A percentile compares a stretch with the other conserved stretches of the same genome.
phyloP scores from a whole-genome alignment of 176 grass and related monocot species.

The Rhynchospora pubera region DNA sequence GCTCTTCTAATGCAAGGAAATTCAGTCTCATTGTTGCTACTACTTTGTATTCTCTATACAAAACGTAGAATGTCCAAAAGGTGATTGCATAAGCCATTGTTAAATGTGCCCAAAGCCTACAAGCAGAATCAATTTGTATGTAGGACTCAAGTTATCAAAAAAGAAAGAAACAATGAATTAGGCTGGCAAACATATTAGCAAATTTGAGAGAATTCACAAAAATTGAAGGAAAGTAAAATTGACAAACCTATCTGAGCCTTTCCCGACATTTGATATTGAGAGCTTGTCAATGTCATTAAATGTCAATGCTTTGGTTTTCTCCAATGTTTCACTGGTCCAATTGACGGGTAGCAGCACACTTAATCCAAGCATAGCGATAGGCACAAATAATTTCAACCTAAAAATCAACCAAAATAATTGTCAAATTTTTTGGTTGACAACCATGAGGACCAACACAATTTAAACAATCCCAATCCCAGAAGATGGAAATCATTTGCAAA shows the following conservation, averaged over 20 bases:
- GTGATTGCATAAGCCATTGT: conserved; percentile 68
- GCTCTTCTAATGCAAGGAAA: conserved; percentile 76
- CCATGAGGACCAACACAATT: too few relatives aligned
- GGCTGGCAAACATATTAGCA: not conserved
- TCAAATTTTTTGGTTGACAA: not conserved
- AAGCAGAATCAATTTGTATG: conserved; percentile 17
- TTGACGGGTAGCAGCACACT: conserved; percentile 69
- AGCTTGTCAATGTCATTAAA: conserved; percentile 94
- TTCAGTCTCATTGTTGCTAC: conserved; percentile 81
- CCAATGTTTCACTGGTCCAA: conserved; percentile 72
- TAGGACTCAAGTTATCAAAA: not conserved
- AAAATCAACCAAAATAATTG: conserved; percentile 4
- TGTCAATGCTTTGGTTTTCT: conserved; percentile 35
- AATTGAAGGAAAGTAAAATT: conserved; percentile 14
- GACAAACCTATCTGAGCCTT: conserved; percentile 67
- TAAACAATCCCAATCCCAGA: too few relatives aligned
- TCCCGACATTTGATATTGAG: conserved; percentile 82
- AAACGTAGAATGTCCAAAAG: conserved; percentile 68
- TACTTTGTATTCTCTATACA: conserved; percentile 84
- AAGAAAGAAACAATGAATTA: conserved; percentile 13
- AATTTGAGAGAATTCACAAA: not conserved
- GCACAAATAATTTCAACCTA: conserved; percentile 96
- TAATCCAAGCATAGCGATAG: conserved; percentile 65
- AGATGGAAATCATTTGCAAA: not conserved
- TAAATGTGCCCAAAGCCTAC: conserved; percentile 82